A percentile compares a stretch with the other conserved stretches of the same genome.
Evolutionary conservation across 1,284 basidiomycete species (phyloP).

Genomic region (Puccinia horiana): DNA sequence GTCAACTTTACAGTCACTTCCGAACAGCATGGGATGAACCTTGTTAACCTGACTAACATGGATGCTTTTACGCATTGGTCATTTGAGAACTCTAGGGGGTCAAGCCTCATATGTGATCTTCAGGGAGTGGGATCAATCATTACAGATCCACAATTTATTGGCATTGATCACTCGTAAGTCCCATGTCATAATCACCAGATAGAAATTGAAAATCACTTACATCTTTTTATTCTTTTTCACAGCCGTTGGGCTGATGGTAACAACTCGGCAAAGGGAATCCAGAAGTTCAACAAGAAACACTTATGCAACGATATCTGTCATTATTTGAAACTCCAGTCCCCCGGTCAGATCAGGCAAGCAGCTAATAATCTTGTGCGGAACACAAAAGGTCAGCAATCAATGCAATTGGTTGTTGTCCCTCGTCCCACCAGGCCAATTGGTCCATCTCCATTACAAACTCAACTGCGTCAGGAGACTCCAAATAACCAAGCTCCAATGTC

Average conservation of each 20-base stretch:
- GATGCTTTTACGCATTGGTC: slow-evolving; percentile 5
- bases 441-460: no score
- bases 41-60: not conserved
- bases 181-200: not conserved
- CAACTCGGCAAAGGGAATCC: not conserved
- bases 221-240: not conserved
- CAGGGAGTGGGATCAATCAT: slow-evolving; percentile 1
- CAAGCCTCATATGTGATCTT: not conserved
- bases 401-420: no score
- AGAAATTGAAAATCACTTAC: not conserved
- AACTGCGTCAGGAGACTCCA: no score
- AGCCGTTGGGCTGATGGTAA: not conserved
- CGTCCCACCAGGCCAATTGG: no score
- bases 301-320: not conserved
- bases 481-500: no score
- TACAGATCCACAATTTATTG: slow-evolving; percentile 2
- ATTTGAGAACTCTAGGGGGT: not conserved
- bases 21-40: not conserved
- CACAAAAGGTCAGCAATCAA: no score
- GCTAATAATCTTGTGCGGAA: no score
- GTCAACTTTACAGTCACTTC: not conserved
- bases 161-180: not conserved
- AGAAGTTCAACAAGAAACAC: not conserved
- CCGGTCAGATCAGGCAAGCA: no score
- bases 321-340: not conserved